A percentile compares a stretch with the other conserved stretches of the same genome.
Conservation (phyloP, 306 rosid species). For the Hippophae rhamnoides region DNA sequence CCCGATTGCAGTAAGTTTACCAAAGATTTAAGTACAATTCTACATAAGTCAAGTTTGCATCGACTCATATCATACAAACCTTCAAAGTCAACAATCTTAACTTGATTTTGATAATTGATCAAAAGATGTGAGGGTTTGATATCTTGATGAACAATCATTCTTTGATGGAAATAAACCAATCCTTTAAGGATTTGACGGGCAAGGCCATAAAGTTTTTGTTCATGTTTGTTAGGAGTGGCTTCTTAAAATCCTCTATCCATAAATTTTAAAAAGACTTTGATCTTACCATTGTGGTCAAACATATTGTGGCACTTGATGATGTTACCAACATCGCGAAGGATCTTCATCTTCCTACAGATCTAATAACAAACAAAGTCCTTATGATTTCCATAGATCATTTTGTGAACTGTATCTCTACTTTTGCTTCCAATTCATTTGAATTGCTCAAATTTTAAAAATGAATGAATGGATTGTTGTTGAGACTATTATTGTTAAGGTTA, state of each 20-base stretch:
- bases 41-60: slow-evolving; percentile 55
- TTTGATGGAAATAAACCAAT: slow-evolving; percentile 74
- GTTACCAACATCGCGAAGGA: slow-evolving; percentile 83
- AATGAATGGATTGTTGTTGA: slow-evolving; percentile 23
- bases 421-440: slow-evolving; percentile 73
- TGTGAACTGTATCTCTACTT: slow-evolving; percentile 85
- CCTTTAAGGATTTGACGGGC: slow-evolving; percentile 79
- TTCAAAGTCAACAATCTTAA: slow-evolving; percentile 93
- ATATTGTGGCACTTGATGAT: slow-evolving; percentile 91
- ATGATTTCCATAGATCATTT: slow-evolving; percentile 73
- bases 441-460: slow-evolving; percentile 18
- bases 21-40: too few relatives aligned
- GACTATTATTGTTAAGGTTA: neutral
- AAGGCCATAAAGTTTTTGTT: slow-evolving; percentile 53
- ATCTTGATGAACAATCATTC: slow-evolving; percentile 83
- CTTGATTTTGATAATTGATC: slow-evolving; percentile 58
- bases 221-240: slow-evolving; percentile 52
- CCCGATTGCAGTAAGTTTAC: too few relatives aligned
- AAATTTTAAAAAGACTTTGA: slow-evolving; percentile 77
- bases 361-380: slow-evolving; percentile 65
- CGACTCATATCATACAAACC: slow-evolving; percentile 54
- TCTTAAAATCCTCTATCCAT: slow-evolving; percentile 86
- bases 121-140: slow-evolving; percentile 90
- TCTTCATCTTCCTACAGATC: slow-evolving; percentile 88
- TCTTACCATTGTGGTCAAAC: slow-evolving; percentile 93